phyloP scores from a whole-genome alignment of 2,329 filamentous ascomycete genomes.

The Colletotrichum graminicola region DNA sequence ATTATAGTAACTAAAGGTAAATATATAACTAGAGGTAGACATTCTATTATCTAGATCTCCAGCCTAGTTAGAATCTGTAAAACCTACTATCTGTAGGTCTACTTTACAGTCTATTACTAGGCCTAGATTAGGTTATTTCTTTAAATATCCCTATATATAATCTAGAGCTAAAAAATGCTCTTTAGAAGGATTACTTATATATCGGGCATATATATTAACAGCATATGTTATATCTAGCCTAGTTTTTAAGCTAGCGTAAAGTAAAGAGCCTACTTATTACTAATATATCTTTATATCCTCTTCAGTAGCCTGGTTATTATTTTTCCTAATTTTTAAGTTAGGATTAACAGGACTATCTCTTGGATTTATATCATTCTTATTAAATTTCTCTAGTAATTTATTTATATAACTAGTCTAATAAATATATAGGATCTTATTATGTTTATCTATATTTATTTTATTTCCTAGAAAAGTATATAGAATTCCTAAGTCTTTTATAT shows the following conservation, averaged over 20 bases:
- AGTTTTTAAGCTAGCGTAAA: not conserved
- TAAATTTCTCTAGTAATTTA: not conserved
- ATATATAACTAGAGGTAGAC: not conserved
- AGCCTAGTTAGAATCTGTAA: not conserved
- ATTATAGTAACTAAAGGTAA: not conserved
- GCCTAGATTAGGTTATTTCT: not conserved
- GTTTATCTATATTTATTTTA: not conserved
- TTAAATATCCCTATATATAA: not conserved
- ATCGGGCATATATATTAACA: not conserved
- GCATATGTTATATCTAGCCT: not conserved
- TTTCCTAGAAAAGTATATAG: not conserved
- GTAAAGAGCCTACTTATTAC: not conserved
- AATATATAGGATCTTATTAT: conserved; percentile 6
- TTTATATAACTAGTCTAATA: not conserved
- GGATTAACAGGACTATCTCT: not conserved
- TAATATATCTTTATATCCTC: not conserved
- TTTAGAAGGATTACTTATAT: not conserved
- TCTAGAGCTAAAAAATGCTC: not conserved
- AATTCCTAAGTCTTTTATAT: not conserved
- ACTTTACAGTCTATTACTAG: not conserved
- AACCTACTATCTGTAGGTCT: not conserved
- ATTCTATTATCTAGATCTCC: not conserved
- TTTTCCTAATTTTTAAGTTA: not conserved
- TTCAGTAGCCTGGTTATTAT: too few relatives aligned
- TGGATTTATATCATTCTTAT: not conserved